Conservation (phyloP, 2,329 filamentous ascomycete genomes). For the Cladosporium sp. region DNA sequence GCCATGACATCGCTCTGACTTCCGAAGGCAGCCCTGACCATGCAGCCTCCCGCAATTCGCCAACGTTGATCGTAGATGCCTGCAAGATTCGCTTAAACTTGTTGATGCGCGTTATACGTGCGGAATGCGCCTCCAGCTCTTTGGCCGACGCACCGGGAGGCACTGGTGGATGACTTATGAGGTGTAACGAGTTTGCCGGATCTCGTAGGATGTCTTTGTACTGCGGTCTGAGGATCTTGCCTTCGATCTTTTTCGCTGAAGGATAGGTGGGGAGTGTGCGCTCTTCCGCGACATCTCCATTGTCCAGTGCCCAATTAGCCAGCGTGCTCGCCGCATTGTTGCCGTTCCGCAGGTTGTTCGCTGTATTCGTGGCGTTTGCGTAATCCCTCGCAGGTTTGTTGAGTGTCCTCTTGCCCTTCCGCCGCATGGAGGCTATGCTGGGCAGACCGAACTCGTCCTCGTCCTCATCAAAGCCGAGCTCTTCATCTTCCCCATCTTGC, state of each 20-base stretch:
- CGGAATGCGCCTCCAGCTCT: constrained; percentile 77
- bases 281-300: constrained; percentile 90
- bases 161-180: constrained; percentile 79
- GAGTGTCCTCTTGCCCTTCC: constrained; percentile 52
- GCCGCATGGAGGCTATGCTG: constrained; percentile 84
- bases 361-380: constrained; percentile 24
- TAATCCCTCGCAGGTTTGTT: constrained; percentile 41
- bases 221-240: constrained; percentile 91
- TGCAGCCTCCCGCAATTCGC: constrained; percentile 75
- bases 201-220: constrained; percentile 88
- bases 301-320: constrained; percentile 60
- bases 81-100: constrained; percentile 97
- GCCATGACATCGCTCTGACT: constrained; percentile 98
- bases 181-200: constrained; percentile 87
- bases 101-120: constrained; percentile 88
- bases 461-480: constrained; percentile 74
- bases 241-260: constrained; percentile 79
- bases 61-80: constrained; percentile 77
- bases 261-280: constrained; percentile 73
- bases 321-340: constrained; percentile 15
- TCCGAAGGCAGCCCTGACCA: constrained; percentile 95
- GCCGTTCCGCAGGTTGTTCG: constrained; percentile 13
- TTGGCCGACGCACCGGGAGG: constrained; percentile 70
- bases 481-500: constrained; percentile 58
- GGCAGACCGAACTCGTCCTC: constrained; percentile 95